Conservation (phyloP, 23 red algal species). For the Cyanidioschyzon merolae region DNA sequence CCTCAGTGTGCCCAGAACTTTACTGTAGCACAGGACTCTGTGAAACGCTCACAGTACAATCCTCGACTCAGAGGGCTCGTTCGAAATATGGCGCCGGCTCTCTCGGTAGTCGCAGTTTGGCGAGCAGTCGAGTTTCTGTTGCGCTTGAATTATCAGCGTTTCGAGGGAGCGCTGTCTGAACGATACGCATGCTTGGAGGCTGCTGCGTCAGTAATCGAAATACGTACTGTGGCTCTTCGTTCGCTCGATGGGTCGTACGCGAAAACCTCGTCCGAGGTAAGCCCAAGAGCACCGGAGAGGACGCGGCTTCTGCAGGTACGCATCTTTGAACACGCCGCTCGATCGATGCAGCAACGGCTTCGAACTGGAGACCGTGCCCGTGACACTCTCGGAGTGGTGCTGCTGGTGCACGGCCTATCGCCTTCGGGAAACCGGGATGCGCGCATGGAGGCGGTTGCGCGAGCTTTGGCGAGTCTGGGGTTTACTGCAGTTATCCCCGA, state of each 20-base stretch:
- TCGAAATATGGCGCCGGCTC: no score
- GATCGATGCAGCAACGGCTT: background rate
- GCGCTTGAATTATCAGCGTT: background rate
- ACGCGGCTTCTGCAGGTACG: background rate
- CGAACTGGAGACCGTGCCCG: background rate
- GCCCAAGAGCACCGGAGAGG: background rate
- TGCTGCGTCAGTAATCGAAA: background rate
- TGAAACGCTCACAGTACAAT: no score
- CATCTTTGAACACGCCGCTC: background rate
- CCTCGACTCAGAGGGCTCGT: no score
- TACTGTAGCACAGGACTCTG: no score
- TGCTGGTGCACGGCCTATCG: conserved; percentile 4
- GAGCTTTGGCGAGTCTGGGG: background rate
- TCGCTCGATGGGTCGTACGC: background rate
- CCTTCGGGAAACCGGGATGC: background rate
- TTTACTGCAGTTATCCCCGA: conserved; percentile 1
- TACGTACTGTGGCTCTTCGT: background rate
- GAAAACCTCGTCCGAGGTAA: background rate
- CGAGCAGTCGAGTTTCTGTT: conserved; percentile 5
- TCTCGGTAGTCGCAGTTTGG: background rate
- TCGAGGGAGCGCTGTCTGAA: background rate
- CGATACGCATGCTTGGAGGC: background rate
- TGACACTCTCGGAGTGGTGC: conserved; percentile 5
- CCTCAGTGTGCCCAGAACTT: no score
- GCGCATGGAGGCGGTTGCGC: background rate